Evolutionary conservation across 2,329 filamentous ascomycete species (phyloP), one percentile per base, ranked within the genome.

Genomic region (Xylaria sp.): DNA sequence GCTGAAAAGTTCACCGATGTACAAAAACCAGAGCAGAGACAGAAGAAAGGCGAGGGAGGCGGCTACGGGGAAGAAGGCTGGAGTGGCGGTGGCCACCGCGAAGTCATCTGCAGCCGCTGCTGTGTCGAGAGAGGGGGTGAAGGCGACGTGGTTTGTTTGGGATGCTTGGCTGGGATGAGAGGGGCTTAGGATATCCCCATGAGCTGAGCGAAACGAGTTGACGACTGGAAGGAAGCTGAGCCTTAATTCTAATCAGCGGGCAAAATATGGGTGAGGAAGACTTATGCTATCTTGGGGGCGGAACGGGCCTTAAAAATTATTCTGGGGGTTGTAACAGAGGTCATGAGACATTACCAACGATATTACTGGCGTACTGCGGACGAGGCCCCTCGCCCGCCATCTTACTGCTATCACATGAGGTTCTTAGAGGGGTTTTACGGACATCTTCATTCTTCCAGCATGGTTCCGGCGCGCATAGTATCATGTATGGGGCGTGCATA

Each of bases 131-230:
- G 83, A 28, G 90, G 90, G 0, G 75, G 81, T 23, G 86, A 91
- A 63, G 90, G 90, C 31, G 89, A 92, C 57, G 86, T 91, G 5
- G 86, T 89, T 67, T 93, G 91, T 74, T 79, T 91, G 57, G 89
- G 89, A 1, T 92, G 91, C 72, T 81, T 90, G 50, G 82, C 82
- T 10, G 77, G 80, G 1, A 81, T 83, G 76, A 81, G 83, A 66
- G 79, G 80, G 15, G 75, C 79, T 9, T 83, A 78, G 78, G 62
- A 50, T 25, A 48, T 50, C 67, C 60, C 64, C 7, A 71, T 55
- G 51, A 52, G 13, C 34, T 55, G 51, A 52, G 13, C 34, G 41
- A 58, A 41, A 50, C 48, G 20, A 46, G n/a, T n/a, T 62, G 50
- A 60, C 25, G 9, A 0, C 8, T 6, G 28, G 15, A 67, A 51